phyloP scores from a whole-genome alignment of 2,329 filamentous ascomycete species.

The Penicillium thymicola region DNA sequence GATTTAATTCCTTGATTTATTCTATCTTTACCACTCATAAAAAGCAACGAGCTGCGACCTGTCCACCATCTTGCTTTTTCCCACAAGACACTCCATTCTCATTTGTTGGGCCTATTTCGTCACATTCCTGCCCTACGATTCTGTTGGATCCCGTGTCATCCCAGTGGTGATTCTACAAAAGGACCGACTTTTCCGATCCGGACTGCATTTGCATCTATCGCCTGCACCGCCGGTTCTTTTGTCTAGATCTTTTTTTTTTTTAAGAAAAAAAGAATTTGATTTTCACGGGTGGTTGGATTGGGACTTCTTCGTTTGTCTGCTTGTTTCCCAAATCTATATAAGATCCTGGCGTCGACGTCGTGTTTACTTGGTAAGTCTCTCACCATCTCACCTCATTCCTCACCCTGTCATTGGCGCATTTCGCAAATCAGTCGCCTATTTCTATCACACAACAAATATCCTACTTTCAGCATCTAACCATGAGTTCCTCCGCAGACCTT shows the following conservation, averaged over 20 bases:
- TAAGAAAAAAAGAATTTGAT: neutral
- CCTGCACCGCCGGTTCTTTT: slow-evolving; percentile 26
- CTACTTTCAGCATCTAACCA: slow-evolving; percentile 24
- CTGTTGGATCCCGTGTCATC: slow-evolving; percentile 25
- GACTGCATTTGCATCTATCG: slow-evolving; percentile 32
- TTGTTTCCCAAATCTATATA: slow-evolving; percentile 21
- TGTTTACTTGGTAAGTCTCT: slow-evolving; percentile 22
- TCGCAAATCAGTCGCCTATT: neutral
- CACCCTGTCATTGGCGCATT: slow-evolving; percentile 7
- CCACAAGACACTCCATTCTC: slow-evolving; percentile 6
- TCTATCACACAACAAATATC: neutral
- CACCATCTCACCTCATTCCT: slow-evolving; percentile 19
- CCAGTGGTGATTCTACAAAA: slow-evolving; percentile 33
- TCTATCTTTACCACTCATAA: slow-evolving; percentile 14
- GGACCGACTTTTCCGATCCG: slow-evolving; percentile 36
- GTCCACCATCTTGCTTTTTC: slow-evolving; percentile 10
- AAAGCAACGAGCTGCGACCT: slow-evolving; percentile 25
- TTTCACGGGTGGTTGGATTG: slow-evolving; percentile 24
- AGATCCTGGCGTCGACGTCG: slow-evolving; percentile 19
- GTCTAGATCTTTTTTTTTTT: slow-evolving; percentile 19
- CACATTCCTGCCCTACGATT: slow-evolving; percentile 34
- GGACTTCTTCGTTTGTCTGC: slow-evolving; percentile 20
- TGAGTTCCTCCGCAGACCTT: slow-evolving; percentile 32
- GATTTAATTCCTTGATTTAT: slow-evolving; percentile 3
- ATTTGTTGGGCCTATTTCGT: slow-evolving; percentile 24